Evolutionary conservation across 169 alveolate genomes (phyloP).

Genomic region (Plasmodium fragile): DNA sequence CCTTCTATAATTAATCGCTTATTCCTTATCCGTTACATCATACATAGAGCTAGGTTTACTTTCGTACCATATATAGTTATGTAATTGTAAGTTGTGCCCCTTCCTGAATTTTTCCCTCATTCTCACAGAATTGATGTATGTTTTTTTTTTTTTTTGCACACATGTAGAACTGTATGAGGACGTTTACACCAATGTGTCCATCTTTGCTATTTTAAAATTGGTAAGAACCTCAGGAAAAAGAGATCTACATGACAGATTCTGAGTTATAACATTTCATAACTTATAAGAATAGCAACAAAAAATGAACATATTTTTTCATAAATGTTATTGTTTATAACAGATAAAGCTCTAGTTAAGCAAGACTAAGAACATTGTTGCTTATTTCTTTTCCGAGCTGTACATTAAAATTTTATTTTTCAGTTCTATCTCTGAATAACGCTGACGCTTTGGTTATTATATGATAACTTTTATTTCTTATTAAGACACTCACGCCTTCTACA

Average conservation of each 20-base stretch:
- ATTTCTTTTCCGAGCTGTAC: not conserved
- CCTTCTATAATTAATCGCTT: not conserved
- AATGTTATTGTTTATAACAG: not conserved
- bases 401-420: not conserved
- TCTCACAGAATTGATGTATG: not conserved
- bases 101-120: not conserved
- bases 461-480: not conserved
- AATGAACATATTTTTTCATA: not conserved
- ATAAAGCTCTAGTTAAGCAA: not conserved
- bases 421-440: not conserved
- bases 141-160: not conserved
- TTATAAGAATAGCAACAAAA: not conserved
- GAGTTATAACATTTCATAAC: not conserved
- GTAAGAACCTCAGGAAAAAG: not conserved
- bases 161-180: not conserved
- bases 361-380: not conserved
- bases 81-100: not conserved
- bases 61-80: not conserved
- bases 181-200: not conserved
- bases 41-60: not conserved
- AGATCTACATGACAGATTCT: not conserved
- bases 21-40: not conserved
- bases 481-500: not conserved
- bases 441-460: not conserved
- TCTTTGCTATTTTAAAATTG: not conserved